Conservation (phyloP, 1,139 yeast species). For the Pichia sp. region DNA sequence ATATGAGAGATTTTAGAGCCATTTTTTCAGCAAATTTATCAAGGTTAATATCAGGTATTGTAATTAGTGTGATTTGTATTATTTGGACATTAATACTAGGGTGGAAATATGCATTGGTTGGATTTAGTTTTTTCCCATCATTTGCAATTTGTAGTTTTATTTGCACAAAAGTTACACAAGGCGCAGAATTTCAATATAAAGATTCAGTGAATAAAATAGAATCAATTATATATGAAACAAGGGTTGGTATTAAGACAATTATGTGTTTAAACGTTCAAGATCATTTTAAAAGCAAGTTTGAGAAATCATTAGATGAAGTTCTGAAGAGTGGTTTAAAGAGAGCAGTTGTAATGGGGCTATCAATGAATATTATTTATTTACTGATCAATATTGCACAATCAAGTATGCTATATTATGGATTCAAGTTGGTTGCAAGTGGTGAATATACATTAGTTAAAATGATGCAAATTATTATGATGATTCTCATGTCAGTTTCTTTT, state of each 20-base stretch:
- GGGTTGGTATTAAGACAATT: conserved; percentile 58
- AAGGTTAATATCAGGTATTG: conserved; percentile 44
- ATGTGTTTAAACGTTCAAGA: conserved; percentile 46
- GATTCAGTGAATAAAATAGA: conserved; percentile 49
- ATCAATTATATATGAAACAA: conserved; percentile 49
- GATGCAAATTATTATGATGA: conserved; percentile 62
- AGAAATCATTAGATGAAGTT: conserved; percentile 28
- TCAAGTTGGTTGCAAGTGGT: conserved; percentile 51
- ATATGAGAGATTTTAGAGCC: conserved; percentile 66
- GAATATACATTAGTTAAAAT: conserved; percentile 52
- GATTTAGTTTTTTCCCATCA: conserved; percentile 65
- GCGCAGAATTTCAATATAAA: conserved; percentile 56
- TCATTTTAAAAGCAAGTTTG: conserved; percentile 40
- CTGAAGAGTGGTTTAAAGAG: conserved; percentile 37
- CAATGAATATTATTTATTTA: conserved; percentile 47
- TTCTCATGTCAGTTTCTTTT: conserved; percentile 65
- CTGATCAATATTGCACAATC: conserved; percentile 60
- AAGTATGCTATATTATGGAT: conserved; percentile 67
- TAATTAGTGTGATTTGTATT: conserved; percentile 53
- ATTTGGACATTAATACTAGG: conserved; percentile 77
- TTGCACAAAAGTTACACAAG: conserved; percentile 47
- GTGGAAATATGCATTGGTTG: conserved; percentile 82
- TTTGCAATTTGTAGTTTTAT: conserved; percentile 44
- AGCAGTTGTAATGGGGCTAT: conserved; percentile 54
- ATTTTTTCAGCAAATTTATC: conserved; percentile 57